Base-by-base conservation (phyloP, 257 asterid species). In the Eustoma russellianum region DNA sequence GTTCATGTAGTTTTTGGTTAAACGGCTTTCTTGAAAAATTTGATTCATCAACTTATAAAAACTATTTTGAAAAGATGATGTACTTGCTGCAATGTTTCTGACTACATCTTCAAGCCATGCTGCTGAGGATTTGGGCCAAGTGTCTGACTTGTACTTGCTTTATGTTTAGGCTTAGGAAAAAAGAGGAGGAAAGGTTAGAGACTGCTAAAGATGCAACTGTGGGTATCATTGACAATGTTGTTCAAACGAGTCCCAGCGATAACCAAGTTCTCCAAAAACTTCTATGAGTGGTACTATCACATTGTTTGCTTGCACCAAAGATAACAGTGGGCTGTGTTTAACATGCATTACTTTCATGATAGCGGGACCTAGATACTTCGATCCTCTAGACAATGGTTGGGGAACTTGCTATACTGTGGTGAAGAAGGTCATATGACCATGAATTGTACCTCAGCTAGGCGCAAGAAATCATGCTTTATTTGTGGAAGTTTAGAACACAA, bases 281-380 rank as follows among this genome's bases (percentile, higher is more conserved):
- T 84, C 95, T 87, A 75, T 65, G 66, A n/a, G n/a, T n/a, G n/a
- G 66, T 64, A 65, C 72, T 74, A 67, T n/a, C n/a, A n/a, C n/a
- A n/a, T n/a, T n/a, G n/a, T n/a, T n/a, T n/a, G n/a, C n/a, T n/a
- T n/a, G n/a, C n/a, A n/a, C n/a, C n/a, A n/a, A n/a, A n/a, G n/a
- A n/a, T n/a, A n/a, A n/a, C n/a, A n/a, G n/a, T n/a, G n/a, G n/a
- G n/a, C n/a, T n/a, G n/a, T n/a, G n/a, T n/a, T n/a, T n/a, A n/a
- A n/a, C n/a, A n/a, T n/a, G n/a, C n/a, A n/a, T n/a, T 50, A 49
- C 58, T 62, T 59, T 68, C n/a, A n/a, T n/a, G n/a, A n/a, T n/a
- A n/a, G n/a, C n/a, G 62, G 98, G 97, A 16, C 97, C 97, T 30
- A 91, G 98, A 75, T 91, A 91, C 74, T 91, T 87, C 67, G 97